Base-by-base conservation (phyloP, 805 yeast genomes). In the Lachancea nothofagi region DNA sequence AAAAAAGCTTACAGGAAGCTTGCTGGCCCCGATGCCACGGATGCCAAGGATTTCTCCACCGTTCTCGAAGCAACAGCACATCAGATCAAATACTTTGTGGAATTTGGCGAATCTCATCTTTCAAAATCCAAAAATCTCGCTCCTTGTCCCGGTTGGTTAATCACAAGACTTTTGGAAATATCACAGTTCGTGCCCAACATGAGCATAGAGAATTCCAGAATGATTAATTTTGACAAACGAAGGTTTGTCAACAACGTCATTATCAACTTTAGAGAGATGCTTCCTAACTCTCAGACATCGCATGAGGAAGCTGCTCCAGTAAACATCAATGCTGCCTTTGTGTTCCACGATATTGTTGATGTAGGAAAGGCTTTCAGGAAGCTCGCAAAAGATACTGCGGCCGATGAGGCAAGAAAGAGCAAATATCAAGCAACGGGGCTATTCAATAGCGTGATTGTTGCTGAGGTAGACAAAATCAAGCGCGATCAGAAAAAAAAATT, bases 131-230 rank as follows among this genome's bases (percentile, higher is more conserved):
- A 42, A 69, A 70, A 39, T 71, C 64, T 85, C 36, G 75, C 87
- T 5, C 93, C 95, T 2, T 89, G 96, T 54, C 76, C 87, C 43
- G 97, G 97, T 8, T 90, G 97, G 97, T 69, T 87, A 36, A 67
- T 83, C 18, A 90, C 83, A 50, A 77, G 94, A 45, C 64, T 90
- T 46, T 57, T 88, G 40, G 95, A 85, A 53, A 76, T 80, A 44
- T 77, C 81, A 1, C 78, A 83, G 46, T 80, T 74, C 53, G 79
- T 87, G 37, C 95, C 96, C 14, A 84, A 83, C 51, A 83, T 78
- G 77, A 75, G 81, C 37, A 71, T 77, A 28, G 78, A 73, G 43
- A 75, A 80, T 52, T 71, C 81, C 2, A 67, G 71, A 24, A 65
- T 82, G 45, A 77, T 89, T 50, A 89, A 90, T 55, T 90, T 89